Base-by-base conservation (phyloP, 2,329 filamentous ascomycete genomes). In the Fusarium miscanthi region DNA sequence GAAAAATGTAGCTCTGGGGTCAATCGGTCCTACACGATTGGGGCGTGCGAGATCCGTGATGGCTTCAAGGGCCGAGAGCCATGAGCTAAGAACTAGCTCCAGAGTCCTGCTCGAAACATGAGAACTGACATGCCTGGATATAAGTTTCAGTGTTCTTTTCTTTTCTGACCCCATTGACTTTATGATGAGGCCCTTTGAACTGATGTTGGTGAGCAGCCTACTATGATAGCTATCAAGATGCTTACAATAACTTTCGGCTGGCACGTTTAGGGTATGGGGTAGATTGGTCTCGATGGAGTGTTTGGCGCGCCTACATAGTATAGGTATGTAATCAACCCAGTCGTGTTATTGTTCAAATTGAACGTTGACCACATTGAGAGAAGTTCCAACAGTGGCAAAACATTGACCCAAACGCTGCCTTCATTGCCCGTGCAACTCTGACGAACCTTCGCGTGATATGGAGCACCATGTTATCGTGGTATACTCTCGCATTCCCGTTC, bases 211-310 rank as follows among this genome's bases (percentile, higher is more conserved):
- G n/a, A 35, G 40, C 41, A 16, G 30, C 41, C n/a, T n/a, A 48
- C 45, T 23, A 31, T 31, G 27, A 27, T 49, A 38, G 23, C 33
- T 38, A 38, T 27, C 38, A 21, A 35, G 56, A 68, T 33, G 64
- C 51, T 33, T 19, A 30, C 57, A 51, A 46, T 59, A 72, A 41
- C 43, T 70, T 72, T 73, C n/a, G 31, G 54, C 37, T 42, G 63
- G 62, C 25, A 72, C 46, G 40, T 70, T 63, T 70, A 41, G 33
- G 56, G 58, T 73, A 62, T 61, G 70, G 70, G 70, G 61, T 70
- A 70, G 46, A 35, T 31, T 56, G 45, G 43, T 37, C 51, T 64
- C 41, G 43, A 57, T 66, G 69, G 40, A 51, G 64, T 52, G 37
- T 63, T 41, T 70, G 68, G 48, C 37, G 56, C 45, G 54, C 59